Conservation (phyloP, 208 protist genomes). For the Tritrichomonas foetus region DNA sequence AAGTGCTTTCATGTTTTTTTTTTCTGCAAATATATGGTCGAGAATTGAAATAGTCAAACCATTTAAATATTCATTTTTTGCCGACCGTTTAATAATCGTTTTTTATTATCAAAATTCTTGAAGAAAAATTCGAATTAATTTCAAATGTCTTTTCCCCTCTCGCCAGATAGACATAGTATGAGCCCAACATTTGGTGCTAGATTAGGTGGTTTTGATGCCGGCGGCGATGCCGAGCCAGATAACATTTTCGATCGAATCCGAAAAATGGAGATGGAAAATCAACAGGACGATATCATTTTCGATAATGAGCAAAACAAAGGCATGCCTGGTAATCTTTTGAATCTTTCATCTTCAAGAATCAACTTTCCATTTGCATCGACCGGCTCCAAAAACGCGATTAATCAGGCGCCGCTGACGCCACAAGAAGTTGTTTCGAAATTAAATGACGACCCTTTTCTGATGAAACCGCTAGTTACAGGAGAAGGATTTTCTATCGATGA, state of each 20-base stretch:
- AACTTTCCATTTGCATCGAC: neutral
- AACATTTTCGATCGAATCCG: slow-evolving; percentile 23
- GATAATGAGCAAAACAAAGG: neutral
- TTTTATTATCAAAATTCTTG: too few species aligned
- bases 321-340: neutral
- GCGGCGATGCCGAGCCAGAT: neutral
- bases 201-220: neutral
- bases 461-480: neutral
- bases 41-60: too few species aligned
- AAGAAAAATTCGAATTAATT: too few species aligned
- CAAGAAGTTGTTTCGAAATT: neutral
- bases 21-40: too few species aligned
- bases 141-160: too few species aligned
- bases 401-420: neutral
- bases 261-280: slow-evolving; percentile 2
- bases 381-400: neutral
- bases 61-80: too few species aligned
- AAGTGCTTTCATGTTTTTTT: too few species aligned
- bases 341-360: neutral
- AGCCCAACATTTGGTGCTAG: neutral
- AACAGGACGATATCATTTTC: neutral
- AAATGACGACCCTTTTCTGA: neutral
- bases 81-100: too few species aligned
- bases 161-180: neutral
- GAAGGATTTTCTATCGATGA: slow-evolving; percentile 17